Percentiles rank a stretch among this genome's conserved stretches.
phyloP scores from a whole-genome alignment of 1,284 basidiomycete genomes.

The Leucoagaricus sp. region DNA sequence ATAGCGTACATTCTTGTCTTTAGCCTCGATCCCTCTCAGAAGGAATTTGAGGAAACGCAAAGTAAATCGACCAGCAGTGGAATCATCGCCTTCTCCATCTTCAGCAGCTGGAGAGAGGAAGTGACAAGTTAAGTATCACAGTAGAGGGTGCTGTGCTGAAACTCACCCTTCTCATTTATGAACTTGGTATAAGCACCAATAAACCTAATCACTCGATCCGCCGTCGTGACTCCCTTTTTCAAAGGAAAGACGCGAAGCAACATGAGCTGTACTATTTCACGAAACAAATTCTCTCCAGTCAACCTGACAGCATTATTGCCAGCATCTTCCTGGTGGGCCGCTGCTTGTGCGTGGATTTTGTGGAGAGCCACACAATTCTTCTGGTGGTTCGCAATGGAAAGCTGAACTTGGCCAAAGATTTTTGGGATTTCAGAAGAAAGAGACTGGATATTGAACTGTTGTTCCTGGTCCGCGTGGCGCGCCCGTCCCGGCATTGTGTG shows the following conservation, averaged over 20 bases:
- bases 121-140: conserved; percentile 2
- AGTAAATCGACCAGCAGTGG: conserved; percentile 76
- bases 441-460: conserved; percentile 14
- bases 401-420: conserved; percentile 76
- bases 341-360: conserved; percentile 73
- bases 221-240: conserved; percentile 82
- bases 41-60: conserved; percentile 74
- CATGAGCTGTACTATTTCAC: conserved; percentile 68
- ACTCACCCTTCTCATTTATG: conserved; percentile 75
- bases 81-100: conserved; percentile 39
- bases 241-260: conserved; percentile 67
- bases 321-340: no score
- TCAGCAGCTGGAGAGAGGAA: conserved; percentile 23
- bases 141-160: conserved; percentile 3
- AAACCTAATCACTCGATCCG: conserved; percentile 87
- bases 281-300: conserved; percentile 82
- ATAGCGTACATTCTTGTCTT: conserved; percentile 88
- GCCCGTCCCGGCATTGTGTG: conserved; percentile 11
- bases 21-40: conserved; percentile 81
- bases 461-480: conserved; percentile 1
- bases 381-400: conserved; percentile 71
- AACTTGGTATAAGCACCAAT: conserved; percentile 81
- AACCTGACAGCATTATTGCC: conserved; percentile 42
- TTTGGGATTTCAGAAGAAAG: conserved; percentile 26
- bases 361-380: conserved; percentile 89